Conservation (phyloP, 179 eudicot genomes). For the Drosera spatulata region DNA sequence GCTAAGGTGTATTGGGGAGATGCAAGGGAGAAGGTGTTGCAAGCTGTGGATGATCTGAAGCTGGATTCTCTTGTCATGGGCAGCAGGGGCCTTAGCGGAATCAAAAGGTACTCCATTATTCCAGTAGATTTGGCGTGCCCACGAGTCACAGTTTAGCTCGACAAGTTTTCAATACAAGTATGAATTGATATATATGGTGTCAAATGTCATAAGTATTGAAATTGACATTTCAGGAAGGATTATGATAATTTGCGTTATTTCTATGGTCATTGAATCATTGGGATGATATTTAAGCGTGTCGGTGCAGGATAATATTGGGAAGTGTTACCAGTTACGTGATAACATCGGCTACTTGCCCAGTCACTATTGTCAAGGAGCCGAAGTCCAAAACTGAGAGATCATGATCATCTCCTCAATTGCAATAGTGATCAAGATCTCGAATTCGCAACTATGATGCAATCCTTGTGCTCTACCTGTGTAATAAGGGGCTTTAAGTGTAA, state of each 20-base stretch:
- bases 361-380: constrained; percentile 53
- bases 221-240: not conserved
- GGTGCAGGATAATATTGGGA: constrained; percentile 76
- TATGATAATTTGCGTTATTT: not conserved
- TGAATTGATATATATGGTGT: not conserved
- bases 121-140: not conserved
- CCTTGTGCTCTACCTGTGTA: no score
- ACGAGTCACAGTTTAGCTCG: not conserved
- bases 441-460: no score
- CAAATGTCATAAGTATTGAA: no score
- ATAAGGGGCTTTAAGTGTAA: no score
- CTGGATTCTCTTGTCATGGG: constrained; percentile 61
- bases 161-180: not conserved
- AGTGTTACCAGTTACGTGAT: constrained; percentile 74
- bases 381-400: no score
- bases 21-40: constrained; percentile 74
- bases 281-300: not conserved
- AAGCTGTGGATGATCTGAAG: constrained; percentile 59
- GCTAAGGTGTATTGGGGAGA: constrained; percentile 83
- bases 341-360: constrained; percentile 46
- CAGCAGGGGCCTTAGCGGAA: constrained; percentile 68
- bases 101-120: constrained; percentile 47
- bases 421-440: no score
- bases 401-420: no score
- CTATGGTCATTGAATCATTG: not conserved